phyloP scores from a whole-genome alignment of 345 rosid genomes.

The Reutealis trisperma region DNA sequence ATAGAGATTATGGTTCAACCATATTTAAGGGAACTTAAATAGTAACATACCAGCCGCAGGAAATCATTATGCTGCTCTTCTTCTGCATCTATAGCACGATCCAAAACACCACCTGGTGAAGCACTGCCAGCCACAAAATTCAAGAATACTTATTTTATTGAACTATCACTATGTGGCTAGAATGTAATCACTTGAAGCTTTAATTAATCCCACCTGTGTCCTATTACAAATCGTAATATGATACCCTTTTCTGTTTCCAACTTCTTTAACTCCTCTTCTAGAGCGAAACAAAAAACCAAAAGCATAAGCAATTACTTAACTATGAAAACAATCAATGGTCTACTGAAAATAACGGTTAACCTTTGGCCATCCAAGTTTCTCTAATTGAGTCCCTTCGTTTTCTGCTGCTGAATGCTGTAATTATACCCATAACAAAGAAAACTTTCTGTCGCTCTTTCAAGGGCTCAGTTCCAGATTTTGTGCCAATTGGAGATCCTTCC shows the following conservation, averaged over 20 bases:
- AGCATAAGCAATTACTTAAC: conserved; percentile 13
- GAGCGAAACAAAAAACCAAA: conserved; percentile 27
- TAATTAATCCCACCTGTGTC: conserved; percentile 52
- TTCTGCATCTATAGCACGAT: conserved; percentile 69
- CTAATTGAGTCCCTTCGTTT: conserved; percentile 78
- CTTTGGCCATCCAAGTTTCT: conserved; percentile 79
- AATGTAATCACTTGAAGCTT: conserved; percentile 11
- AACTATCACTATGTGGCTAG: conserved; percentile 9
- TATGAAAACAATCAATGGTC: background rate
- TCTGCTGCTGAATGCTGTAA: conserved; percentile 82
- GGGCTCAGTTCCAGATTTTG: conserved; percentile 42
- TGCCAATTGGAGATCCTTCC: conserved; percentile 42
- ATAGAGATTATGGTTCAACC: background rate
- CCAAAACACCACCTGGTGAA: conserved; percentile 64
- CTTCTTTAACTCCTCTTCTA: conserved; percentile 61
- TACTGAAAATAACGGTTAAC: conserved; percentile 28
- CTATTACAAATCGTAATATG: conserved; percentile 60
- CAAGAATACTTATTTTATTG: conserved; percentile 2
- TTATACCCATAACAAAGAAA: conserved; percentile 81
- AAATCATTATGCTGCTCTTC: conserved; percentile 70
- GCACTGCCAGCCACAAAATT: conserved; percentile 46
- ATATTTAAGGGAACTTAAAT: background rate
- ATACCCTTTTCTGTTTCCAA: conserved; percentile 73
- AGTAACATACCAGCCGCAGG: conserved; percentile 53
- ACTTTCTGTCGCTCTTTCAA: conserved; percentile 57